A percentile compares a stretch with the other conserved stretches of the same genome.
Conservation (phyloP, 2,329 filamentous ascomycete species). For the Fusarium caatingaense region DNA sequence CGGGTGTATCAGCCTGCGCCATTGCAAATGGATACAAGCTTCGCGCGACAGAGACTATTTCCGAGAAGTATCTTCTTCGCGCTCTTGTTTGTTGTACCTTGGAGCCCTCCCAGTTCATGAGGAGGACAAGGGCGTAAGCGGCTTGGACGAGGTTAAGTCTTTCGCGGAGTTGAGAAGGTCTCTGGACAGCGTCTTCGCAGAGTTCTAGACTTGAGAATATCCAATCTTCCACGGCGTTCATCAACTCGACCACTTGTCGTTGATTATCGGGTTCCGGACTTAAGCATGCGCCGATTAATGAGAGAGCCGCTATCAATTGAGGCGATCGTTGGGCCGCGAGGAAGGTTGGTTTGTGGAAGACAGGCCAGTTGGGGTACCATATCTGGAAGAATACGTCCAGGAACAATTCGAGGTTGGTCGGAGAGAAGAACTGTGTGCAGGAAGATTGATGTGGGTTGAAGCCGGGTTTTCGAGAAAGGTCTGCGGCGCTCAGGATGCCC, state of each 20-base stretch:
- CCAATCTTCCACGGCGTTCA: conserved; percentile 22
- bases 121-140: neutral
- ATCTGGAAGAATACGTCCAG: conserved; percentile 16
- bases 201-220: conserved; percentile 7
- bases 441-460: neutral
- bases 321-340: neutral
- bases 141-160: neutral
- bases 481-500: neutral
- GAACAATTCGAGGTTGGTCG: conserved; percentile 17
- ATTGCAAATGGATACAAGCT: neutral
- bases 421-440: conserved; percentile 23
- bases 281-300: conserved; percentile 18
- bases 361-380: conserved; percentile 33
- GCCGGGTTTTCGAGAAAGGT: neutral
- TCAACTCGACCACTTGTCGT: no score
- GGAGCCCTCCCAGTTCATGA: conserved; percentile 4
- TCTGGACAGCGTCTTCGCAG: conserved; percentile 1
- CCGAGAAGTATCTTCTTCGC: neutral
- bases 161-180: neutral
- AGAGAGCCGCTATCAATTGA: conserved; percentile 10
- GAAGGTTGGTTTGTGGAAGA: conserved; percentile 26
- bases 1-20: no score
- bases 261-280: conserved; percentile 3
- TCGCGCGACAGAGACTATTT: neutral
- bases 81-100: neutral